These are phyloP conservation scores for Elsinoe arachidis DNA, from an alignment of 2,329 filamentous ascomycete species.

Conservation along the genomic window DNA sequence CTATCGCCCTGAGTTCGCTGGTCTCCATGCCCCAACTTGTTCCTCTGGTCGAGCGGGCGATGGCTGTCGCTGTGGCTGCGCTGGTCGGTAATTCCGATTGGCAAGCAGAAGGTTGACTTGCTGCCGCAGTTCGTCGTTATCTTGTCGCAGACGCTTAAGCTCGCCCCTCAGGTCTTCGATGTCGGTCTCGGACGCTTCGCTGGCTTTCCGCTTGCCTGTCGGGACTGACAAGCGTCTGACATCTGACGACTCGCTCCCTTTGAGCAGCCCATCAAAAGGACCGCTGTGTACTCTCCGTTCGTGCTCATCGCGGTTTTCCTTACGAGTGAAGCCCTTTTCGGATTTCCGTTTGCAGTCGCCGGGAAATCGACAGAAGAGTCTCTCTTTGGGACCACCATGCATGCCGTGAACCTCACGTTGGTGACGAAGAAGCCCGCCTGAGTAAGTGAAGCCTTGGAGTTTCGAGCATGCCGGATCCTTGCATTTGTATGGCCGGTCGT, in stretches of 20 bases:
- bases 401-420: conserved; percentile 90
- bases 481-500: conserved; percentile 88
- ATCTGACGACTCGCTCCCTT: conserved; percentile 15
- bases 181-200: conserved; percentile 17
- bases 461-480: conserved; percentile 76
- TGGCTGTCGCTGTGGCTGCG: not conserved
- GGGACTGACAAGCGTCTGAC: conserved; percentile 12
- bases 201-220: conserved; percentile 4
- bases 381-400: conserved; percentile 79
- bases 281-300: conserved; percentile 68
- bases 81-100: not conserved
- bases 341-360: conserved; percentile 79
- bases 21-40: not conserved
- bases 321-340: conserved; percentile 73
- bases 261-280: conserved; percentile 17
- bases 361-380: conserved; percentile 70
- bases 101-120: not conserved
- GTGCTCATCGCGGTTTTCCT: conserved; percentile 92
- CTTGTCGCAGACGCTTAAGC: conserved; percentile 32
- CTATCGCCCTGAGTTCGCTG: not conserved
- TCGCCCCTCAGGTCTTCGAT: conserved; percentile 29
- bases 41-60: not conserved
- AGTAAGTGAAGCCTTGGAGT: conserved; percentile 89
- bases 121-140: conserved; percentile 28
- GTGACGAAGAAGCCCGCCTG: conserved; percentile 78